These are phyloP conservation scores for Monosporozyma siamensis DNA, from an alignment of 805 yeast species.

Conservation along the genomic window DNA sequence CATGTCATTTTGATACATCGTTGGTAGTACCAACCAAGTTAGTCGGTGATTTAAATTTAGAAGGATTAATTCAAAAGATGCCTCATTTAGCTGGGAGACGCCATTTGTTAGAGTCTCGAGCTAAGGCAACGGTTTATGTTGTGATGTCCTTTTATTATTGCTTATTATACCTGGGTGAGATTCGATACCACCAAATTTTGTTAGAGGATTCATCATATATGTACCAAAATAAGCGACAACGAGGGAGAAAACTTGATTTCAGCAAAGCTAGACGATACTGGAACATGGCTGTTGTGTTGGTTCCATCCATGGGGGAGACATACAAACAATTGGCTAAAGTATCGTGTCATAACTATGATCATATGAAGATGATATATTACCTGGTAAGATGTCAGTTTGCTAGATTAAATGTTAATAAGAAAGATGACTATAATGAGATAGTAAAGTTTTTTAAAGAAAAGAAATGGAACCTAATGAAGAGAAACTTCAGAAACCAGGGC, in stretches of 20 bases:
- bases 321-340: slow-evolving; percentile 5
- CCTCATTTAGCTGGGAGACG: neutral
- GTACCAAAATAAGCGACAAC: neutral
- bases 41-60: slow-evolving; percentile 8
- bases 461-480: neutral
- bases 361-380: neutral
- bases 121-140: slow-evolving; percentile 7
- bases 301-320: slow-evolving; percentile 8
- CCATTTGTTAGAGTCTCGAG: slow-evolving; percentile 7
- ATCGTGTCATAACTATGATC: neutral
- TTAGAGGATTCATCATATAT: slow-evolving; percentile 34
- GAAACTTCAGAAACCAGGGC: neutral
- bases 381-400: slow-evolving; percentile 5
- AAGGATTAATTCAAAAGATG: neutral
- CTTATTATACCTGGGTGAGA: slow-evolving; percentile 43
- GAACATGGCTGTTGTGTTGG: slow-evolving; percentile 2
- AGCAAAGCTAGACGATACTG: slow-evolving; percentile 7
- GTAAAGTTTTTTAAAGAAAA: neutral
- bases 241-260: neutral
- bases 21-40: slow-evolving; percentile 7
- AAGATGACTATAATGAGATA: neutral
- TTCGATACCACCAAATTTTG: slow-evolving; percentile 46
- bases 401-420: slow-evolving; percentile 1
- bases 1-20: slow-evolving; percentile 8
- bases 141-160: slow-evolving; percentile 13